Base-by-base conservation (phyloP, 768 basidiomycete genomes). In the Tulasnella sp. region DNA sequence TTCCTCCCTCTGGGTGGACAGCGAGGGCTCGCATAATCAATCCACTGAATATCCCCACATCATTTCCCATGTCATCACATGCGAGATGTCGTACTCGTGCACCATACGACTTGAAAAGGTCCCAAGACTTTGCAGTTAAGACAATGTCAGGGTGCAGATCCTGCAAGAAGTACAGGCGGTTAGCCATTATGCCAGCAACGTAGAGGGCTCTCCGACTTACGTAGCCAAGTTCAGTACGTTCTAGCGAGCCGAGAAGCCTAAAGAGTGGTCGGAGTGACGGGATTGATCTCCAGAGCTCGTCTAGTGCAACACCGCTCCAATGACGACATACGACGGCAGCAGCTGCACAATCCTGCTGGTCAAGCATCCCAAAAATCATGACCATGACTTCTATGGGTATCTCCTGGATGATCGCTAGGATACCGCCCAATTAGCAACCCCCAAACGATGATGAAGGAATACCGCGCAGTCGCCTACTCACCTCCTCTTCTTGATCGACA, bases 231-330 rank as follows among this genome's bases (percentile, higher is more conserved):
- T n/a, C 49, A n/a, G 14, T n/a, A 52, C 5, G 7, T 3, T 36
- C 49, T 5, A n/a, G 17, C 17, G 72, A 40, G 17, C 45, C 42
- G 22, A 74, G 72, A 25, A 52, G 54, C 12, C 54, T 19, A 12
- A 74, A 45, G 2, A 74, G 34, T 12, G 72, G 72, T 4, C 4
- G 25, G 25, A 74, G 29, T 15, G 39, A 45, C 22, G 39, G 8
- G 3, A 74, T 8, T 9, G 72, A 74, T 38, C 29, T 19, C 72
- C 72, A 74, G 7, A 74, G 54, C 37, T 74, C 38, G 37, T 74
- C 45, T 22, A 54, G 42, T 29, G 42, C 72, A 2, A 52, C 54
- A 74, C 37, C 72, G 19, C 45, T 74, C 72, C 72, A 74, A 25
- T 22, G 45, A 25, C 45, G 38, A 31, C 72, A 52, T 3, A 64